Evolutionary conservation across 768 basidiomycete species (phyloP), one percentile per base, ranked within the genome.

Genomic region (Boletus vinaceobasis): DNA sequence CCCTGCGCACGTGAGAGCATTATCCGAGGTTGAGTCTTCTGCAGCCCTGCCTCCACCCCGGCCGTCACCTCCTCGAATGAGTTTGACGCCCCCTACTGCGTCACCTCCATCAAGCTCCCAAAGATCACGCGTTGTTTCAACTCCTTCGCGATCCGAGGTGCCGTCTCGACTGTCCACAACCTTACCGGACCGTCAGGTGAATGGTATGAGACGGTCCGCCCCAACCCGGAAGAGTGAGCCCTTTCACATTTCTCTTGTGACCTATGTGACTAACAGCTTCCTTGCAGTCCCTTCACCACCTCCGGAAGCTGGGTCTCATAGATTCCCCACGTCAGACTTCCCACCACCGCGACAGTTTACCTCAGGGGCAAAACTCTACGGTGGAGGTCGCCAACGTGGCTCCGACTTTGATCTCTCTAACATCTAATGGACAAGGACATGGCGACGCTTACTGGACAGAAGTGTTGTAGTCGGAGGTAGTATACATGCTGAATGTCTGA

Each of bases 251-350:
- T 21, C 38, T 39, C 35, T 37, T 10, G 19, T 14, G 42, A 26
- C 14, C 7, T 39, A 17, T 52, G 50, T 36, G 37, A 47, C 66
- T 58, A 50, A 62, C 55, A 21, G 32, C 54, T 46, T 60, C 50
- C 52, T 55, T 43, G 5, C 53, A 83, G 81, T 81, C 43, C 79
- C 83, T 21, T 74, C 79, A 5, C 82, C 82, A 7, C 83, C 83
- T 26, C 81, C 89, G 3, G 82, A 77, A 51, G 80, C 79, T 39
- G 89, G 89, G 9, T 68, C 77, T 23, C 86, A 90, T 64, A 84
- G 77, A 15, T 93, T 91, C 66, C 89, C 88, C 7, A 80, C 85
- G n/a, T 73, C 75, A 14, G 88, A 85, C 48, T 91, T 93, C 66
- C 91, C 91, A 1, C 83, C 84, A 14, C 91, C 91, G 5, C 81